A percentile compares a stretch with the other conserved stretches of the same genome.
Evolutionary conservation across 176 grass and related monocot species (phyloP).

Genomic region (Chloris gayana): DNA sequence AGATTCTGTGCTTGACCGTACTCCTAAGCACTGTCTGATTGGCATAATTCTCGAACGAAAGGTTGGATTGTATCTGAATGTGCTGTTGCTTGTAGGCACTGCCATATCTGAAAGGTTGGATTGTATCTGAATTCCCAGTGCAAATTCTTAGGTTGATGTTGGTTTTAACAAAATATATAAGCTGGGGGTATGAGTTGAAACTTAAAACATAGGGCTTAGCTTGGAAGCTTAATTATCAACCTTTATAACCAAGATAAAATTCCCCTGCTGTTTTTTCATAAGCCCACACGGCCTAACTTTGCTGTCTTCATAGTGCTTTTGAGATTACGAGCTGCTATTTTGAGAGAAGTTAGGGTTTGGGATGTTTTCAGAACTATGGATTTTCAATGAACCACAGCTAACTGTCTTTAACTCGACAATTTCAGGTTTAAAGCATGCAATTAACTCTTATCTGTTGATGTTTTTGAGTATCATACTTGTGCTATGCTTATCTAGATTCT

Average conservation of each 20-base stretch:
- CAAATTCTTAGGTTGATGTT: neutral
- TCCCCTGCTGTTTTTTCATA: neutral
- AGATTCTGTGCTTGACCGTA: neutral
- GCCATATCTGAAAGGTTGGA: neutral
- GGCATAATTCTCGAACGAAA: neutral
- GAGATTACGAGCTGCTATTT: slow-evolving; percentile 7
- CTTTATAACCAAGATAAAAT: slow-evolving; percentile 5
- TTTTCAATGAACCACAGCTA: slow-evolving; percentile 2
- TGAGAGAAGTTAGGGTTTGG: neutral
- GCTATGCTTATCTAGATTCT: slow-evolving; percentile 1
- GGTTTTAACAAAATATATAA: slow-evolving; percentile 10
- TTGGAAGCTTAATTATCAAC: slow-evolving; percentile 7
- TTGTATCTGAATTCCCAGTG: too few relatives aligned
- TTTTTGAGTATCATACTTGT: slow-evolving; percentile 7
- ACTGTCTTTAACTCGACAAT: slow-evolving; percentile 1
- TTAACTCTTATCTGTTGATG: slow-evolving; percentile 15
- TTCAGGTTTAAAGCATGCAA: neutral
- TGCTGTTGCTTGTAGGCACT: neutral
- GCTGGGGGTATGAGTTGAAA: neutral
- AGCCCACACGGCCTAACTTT: neutral
- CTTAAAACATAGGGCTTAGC: neutral
- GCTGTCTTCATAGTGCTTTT: slow-evolving; percentile 16
- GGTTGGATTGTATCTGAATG: neutral
- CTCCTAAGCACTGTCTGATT: neutral
- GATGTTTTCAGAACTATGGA: slow-evolving; percentile 10